phyloP scores from a whole-genome alignment of 805 yeast genomes.

The Lipomyces mesembrius region DNA sequence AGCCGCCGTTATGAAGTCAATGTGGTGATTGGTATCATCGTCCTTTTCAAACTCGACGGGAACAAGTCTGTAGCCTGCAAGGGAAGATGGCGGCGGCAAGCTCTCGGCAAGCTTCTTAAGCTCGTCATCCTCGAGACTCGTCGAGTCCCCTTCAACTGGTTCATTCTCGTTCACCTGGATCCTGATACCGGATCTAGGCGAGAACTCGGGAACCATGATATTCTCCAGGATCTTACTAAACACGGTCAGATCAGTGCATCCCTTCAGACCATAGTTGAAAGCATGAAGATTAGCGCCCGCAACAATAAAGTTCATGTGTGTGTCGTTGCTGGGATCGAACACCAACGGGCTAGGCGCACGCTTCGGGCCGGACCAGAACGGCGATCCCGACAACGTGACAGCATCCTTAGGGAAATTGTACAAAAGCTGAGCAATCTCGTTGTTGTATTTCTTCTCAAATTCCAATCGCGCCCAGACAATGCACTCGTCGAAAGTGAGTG shows the following conservation, averaged over 20 bases:
- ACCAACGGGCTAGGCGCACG: conserved; percentile 88
- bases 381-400: conserved; percentile 83
- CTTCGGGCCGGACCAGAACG: conserved; percentile 98
- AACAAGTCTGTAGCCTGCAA: conserved; percentile 83
- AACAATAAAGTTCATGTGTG: conserved; percentile 80
- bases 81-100: conserved; percentile 83
- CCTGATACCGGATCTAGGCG: conserved; percentile 73
- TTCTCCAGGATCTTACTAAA: conserved; percentile 61
- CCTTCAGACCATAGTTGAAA: conserved; percentile 84
- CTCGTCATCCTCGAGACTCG: conserved; percentile 61
- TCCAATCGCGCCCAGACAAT: conserved; percentile 91
- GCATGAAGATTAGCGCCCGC: conserved; percentile 94
- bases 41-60: conserved; percentile 98
- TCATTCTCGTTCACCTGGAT: conserved; percentile 93
- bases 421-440: conserved; percentile 86
- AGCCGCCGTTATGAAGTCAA: conserved; percentile 93
- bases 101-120: conserved; percentile 70
- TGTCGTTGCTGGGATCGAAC: conserved; percentile 74
- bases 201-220: conserved; percentile 63
- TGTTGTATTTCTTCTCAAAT: conserved; percentile 81
- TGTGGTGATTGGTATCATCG: conserved; percentile 95
- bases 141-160: conserved; percentile 60
- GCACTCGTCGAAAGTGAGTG: conserved; percentile 90
- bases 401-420: conserved; percentile 96
- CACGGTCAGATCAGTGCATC: conserved; percentile 59